Percentiles rank a stretch among this genome's conserved stretches.
Conservation (phyloP, 2,329 filamentous ascomycete species). For the Calonectria crousiana region DNA sequence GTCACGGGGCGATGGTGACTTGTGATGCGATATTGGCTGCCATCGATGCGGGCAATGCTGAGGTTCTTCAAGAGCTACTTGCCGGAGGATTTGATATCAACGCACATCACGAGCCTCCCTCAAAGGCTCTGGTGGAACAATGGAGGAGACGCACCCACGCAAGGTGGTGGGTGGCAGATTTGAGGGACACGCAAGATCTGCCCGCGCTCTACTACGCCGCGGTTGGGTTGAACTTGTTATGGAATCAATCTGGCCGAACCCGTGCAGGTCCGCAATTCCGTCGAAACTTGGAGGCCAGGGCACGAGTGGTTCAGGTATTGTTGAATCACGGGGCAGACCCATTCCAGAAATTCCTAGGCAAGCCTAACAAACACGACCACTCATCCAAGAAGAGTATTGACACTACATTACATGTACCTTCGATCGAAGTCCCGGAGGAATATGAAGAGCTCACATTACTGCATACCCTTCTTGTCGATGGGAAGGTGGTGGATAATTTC, state of each 20-base stretch:
- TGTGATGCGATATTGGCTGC: constrained; percentile 31
- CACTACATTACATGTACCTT: background rate
- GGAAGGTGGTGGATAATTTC: constrained; percentile 28
- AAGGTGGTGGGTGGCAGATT: background rate
- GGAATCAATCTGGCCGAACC: too few species aligned
- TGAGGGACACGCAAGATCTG: constrained; percentile 2
- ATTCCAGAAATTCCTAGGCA: constrained; percentile 28
- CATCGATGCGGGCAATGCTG: constrained; percentile 22
- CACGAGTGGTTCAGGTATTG: constrained; percentile 29
- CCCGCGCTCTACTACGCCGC: constrained; percentile 28
- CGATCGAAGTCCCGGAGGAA: background rate
- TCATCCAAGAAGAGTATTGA: background rate
- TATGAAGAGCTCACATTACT: constrained; percentile 34
- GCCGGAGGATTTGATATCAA: constrained; percentile 28
- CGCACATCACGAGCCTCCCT: constrained; percentile 4
- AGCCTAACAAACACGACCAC: background rate
- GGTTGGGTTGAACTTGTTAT: background rate
- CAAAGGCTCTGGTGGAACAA: background rate
- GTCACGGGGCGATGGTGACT: constrained; percentile 29
- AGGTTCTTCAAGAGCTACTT: constrained; percentile 25
- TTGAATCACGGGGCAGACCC: constrained; percentile 44
- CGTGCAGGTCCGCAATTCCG: background rate
- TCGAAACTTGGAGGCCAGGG: background rate
- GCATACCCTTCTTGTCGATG: constrained; percentile 34
- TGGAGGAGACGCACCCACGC: background rate